Conservation (phyloP, 2,329 filamentous ascomycete genomes). For the Colletotrichum neosansevieriae region DNA sequence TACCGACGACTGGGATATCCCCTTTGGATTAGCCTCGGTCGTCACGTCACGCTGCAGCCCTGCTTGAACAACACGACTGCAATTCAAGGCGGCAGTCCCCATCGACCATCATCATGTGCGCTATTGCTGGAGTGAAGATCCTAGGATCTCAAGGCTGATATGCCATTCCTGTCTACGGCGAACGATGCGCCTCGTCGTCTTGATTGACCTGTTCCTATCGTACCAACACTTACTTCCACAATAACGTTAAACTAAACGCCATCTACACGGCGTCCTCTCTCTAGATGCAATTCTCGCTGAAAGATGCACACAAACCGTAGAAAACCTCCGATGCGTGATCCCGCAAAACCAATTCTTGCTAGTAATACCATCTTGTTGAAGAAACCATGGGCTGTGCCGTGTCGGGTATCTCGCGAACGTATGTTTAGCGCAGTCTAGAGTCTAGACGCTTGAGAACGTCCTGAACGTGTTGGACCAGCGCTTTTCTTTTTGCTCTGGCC, state of each 20-base stretch:
- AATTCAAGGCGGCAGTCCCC: slow-evolving; percentile 10
- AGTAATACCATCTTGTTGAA: slow-evolving; percentile 23
- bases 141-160: slow-evolving; percentile 20
- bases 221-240: slow-evolving; percentile 7
- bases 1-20: slow-evolving; percentile 15
- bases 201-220: slow-evolving; percentile 9
- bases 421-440: slow-evolving; percentile 44
- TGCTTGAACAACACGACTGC: slow-evolving; percentile 10
- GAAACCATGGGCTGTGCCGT: slow-evolving; percentile 13
- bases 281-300: slow-evolving; percentile 41
- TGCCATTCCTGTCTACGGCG: slow-evolving; percentile 26
- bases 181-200: neutral
- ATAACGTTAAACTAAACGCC: neutral
- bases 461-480: slow-evolving; percentile 79
- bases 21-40: slow-evolving; percentile 1
- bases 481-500: slow-evolving; percentile 75
- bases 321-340: slow-evolving; percentile 19
- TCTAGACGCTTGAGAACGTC: slow-evolving; percentile 75
- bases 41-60: slow-evolving; percentile 39
- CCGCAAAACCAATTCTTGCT: slow-evolving; percentile 8
- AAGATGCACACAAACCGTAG: slow-evolving; percentile 30
- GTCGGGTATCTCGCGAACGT: slow-evolving; percentile 16
- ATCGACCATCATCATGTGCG: slow-evolving; percentile 28
- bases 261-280: slow-evolving; percentile 18
- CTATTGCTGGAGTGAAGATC: slow-evolving; percentile 24